Conservation (phyloP, 176 grass and related monocot species). For the Carex pumila region DNA sequence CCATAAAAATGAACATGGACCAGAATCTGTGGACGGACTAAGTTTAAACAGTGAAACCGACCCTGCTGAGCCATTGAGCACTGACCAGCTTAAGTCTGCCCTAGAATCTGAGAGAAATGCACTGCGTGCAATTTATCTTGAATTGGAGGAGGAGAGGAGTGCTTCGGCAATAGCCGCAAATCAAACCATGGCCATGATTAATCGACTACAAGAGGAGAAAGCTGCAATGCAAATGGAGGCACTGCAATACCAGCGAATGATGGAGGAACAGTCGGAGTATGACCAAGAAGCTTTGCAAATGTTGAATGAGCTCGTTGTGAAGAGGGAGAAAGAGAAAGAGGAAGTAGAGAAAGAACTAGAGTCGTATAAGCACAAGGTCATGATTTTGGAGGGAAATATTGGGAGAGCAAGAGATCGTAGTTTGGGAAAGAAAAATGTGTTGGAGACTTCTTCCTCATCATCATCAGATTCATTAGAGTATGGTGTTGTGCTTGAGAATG, state of each 20-base stretch:
- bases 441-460: constrained; percentile 51
- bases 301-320: constrained; percentile 77
- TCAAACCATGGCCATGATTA: constrained; percentile 99
- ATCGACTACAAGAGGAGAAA: constrained; percentile 98
- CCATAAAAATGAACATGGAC: constrained; percentile 32
- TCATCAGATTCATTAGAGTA: constrained; percentile 88
- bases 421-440: constrained; percentile 43
- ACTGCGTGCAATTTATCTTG: constrained; percentile 62
- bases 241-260: constrained; percentile 90
- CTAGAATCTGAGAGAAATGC: constrained; percentile 46
- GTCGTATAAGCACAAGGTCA: constrained; percentile 50
- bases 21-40: constrained; percentile 51
- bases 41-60: constrained; percentile 39
- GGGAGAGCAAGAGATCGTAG: constrained; percentile 38
- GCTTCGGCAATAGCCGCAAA: constrained; percentile 82
- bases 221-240: constrained; percentile 99
- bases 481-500: constrained; percentile 56
- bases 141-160: constrained; percentile 92
- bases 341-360: constrained; percentile 75
- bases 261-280: constrained; percentile 97
- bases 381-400: constrained; percentile 54
- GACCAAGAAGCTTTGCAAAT: constrained; percentile 92
- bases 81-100: constrained; percentile 67
- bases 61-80: constrained; percentile 37
- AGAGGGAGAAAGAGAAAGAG: constrained; percentile 94